Conservation (phyloP, 352 stramenopile genomes). For the Pythium sukuiense region DNA sequence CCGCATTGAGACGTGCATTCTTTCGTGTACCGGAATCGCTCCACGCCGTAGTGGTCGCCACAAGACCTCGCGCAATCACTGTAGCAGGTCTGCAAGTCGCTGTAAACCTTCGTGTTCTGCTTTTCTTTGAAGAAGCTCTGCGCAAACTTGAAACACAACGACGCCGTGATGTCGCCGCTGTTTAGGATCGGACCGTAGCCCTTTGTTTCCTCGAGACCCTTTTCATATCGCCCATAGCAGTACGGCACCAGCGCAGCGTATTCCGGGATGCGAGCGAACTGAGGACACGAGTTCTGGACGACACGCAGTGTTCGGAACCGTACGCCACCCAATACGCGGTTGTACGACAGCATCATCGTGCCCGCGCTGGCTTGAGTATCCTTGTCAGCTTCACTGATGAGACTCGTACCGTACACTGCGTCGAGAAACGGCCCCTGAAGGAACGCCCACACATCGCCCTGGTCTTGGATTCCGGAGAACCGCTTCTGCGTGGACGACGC, state of each 20-base stretch:
- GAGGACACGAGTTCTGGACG: slow-evolving; percentile 46
- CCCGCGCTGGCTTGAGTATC: slow-evolving; percentile 15
- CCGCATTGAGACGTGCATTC: slow-evolving; percentile 46
- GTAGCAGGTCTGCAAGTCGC: slow-evolving; percentile 55
- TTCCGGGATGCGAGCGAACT: slow-evolving; percentile 52
- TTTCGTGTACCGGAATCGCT: slow-evolving; percentile 48
- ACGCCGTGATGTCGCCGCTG: slow-evolving; percentile 44
- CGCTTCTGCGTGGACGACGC: slow-evolving; percentile 33
- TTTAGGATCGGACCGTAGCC: slow-evolving; percentile 69
- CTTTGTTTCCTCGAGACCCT: slow-evolving; percentile 33
- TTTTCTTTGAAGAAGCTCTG: slow-evolving; percentile 48
- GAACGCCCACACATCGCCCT: slow-evolving; percentile 63
- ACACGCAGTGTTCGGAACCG: slow-evolving; percentile 59
- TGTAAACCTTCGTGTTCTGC: slow-evolving; percentile 41
- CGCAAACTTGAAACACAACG: slow-evolving; percentile 45
- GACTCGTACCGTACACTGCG: slow-evolving; percentile 43
- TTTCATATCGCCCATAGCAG: slow-evolving; percentile 57
- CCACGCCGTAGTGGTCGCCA: slow-evolving; percentile 52
- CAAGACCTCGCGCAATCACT: slow-evolving; percentile 46
- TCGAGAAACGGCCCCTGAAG: slow-evolving; percentile 59
- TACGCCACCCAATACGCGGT: slow-evolving; percentile 53
- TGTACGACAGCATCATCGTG: slow-evolving; percentile 48
- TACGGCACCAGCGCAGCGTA: slow-evolving; percentile 60
- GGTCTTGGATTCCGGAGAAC: slow-evolving; percentile 56
- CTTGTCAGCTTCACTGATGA: slow-evolving; percentile 9